Conservation (phyloP, 31 red algal species). For the Endocladia muricata region DNA sequence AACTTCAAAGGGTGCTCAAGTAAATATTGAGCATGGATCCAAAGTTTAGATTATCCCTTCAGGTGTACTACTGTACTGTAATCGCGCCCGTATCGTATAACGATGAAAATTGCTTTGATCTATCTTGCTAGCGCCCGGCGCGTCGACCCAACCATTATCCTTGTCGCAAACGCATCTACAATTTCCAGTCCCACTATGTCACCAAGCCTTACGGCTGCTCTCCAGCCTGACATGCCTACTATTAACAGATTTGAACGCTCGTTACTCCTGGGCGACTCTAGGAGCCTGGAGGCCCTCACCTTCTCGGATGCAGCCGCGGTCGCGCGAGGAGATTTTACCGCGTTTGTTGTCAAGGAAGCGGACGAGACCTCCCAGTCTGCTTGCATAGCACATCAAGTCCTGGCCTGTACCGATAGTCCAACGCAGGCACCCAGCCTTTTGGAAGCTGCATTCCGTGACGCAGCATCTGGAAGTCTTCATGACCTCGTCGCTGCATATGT, state of each 20-base stretch:
- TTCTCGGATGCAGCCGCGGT: conserved; percentile 39
- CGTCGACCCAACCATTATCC: too few species aligned
- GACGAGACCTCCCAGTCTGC: not conserved
- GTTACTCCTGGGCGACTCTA: conserved; percentile 22
- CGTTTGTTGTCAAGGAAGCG: not conserved
- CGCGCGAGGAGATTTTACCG: conserved; percentile 29
- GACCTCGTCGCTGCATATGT: conserved; percentile 40
- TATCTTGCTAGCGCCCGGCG: too few species aligned
- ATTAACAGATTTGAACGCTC: conserved; percentile 33
- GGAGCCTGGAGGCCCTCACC: not conserved
- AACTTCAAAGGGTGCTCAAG: too few species aligned
- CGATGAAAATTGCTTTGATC: too few species aligned
- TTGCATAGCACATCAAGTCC: conserved; percentile 7
- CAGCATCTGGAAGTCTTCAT: not conserved
- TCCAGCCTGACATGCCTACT: not conserved
- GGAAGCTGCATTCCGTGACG: conserved; percentile 4
- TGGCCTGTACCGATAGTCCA: conserved; percentile 9
- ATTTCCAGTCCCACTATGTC: too few species aligned
- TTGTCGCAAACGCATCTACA: too few species aligned
- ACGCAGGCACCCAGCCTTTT: conserved; percentile 13
- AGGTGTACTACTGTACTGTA: too few species aligned
- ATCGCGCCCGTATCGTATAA: too few species aligned
- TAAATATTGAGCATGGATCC: too few species aligned
- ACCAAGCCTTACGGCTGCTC: too few species aligned
- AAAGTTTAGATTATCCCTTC: too few species aligned